These are phyloP conservation scores for Calamus simplicifolius DNA, from an alignment of 176 grass and related monocot species.

Conservation along the genomic window DNA sequence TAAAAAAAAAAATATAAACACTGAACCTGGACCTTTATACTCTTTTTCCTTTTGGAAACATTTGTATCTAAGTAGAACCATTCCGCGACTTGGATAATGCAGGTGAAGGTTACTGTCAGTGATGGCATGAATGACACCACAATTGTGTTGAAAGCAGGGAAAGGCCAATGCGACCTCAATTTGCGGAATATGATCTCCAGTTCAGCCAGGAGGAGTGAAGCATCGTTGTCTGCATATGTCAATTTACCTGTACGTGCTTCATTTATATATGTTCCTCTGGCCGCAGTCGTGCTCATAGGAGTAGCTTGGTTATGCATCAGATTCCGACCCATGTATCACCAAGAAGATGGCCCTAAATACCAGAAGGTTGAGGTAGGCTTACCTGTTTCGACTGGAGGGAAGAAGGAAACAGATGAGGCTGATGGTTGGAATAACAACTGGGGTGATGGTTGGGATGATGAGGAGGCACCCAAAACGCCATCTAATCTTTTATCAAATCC, in stretches of 20 bases:
- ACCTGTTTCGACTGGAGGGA: constrained; percentile 54
- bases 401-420: constrained; percentile 34
- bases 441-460: constrained; percentile 81
- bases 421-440: constrained; percentile 77
- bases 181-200: constrained; percentile 8
- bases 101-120: constrained; percentile 47
- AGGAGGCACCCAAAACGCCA: constrained; percentile 70
- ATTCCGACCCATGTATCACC: constrained; percentile 12
- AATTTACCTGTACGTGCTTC: constrained; percentile 23
- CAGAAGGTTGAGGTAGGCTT: constrained; percentile 46
- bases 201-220: constrained; percentile 1
- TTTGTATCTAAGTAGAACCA: too few species aligned
- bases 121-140: constrained; percentile 27
- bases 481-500: constrained; percentile 50
- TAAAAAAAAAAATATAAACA: too few species aligned
- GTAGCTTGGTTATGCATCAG: constrained; percentile 38
- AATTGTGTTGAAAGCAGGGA: constrained; percentile 44
- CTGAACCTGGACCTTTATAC: too few species aligned
- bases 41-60: too few species aligned
- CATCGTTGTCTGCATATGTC: constrained; percentile 5
- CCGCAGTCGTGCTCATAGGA: constrained; percentile 34
- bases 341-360: constrained; percentile 20
- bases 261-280: constrained; percentile 34
- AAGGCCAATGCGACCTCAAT: constrained; percentile 50
- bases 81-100: constrained; percentile 17